These are phyloP conservation scores for Pseudogymnoascus sp. DNA, from an alignment of 2,329 filamentous ascomycete species.

Conservation along the genomic window DNA sequence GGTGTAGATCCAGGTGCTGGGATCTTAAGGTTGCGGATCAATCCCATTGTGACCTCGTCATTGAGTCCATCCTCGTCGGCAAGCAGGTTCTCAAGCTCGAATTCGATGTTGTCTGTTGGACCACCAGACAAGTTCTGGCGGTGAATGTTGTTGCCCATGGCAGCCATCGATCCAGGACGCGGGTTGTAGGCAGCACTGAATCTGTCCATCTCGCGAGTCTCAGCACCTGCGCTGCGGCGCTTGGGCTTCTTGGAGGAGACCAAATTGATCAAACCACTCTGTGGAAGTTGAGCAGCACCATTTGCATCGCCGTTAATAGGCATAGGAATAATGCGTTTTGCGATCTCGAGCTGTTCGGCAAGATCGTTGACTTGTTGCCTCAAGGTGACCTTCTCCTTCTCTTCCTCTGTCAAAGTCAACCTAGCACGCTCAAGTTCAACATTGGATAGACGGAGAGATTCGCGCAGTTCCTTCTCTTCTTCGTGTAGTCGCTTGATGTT, in stretches of 20 bases:
- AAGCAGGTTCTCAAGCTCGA: constrained; percentile 87
- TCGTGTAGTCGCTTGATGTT: constrained; percentile 94
- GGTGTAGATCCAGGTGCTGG: constrained; percentile 79
- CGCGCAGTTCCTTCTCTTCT: constrained; percentile 78
- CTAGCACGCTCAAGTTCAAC: constrained; percentile 74
- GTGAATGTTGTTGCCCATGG: constrained; percentile 55
- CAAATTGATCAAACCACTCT: constrained; percentile 84
- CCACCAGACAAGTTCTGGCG: constrained; percentile 67
- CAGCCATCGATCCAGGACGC: constrained; percentile 90
- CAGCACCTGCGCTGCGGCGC: constrained; percentile 81
- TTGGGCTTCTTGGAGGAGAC: constrained; percentile 97
- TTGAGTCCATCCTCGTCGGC: constrained; percentile 94
- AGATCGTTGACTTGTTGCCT: constrained; percentile 83
- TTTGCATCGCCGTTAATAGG: constrained; percentile 68
- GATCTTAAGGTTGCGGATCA: constrained; percentile 95
- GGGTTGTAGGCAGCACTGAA: constrained; percentile 92
- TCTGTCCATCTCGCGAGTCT: constrained; percentile 76
- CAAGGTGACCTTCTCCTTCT: constrained; percentile 77
- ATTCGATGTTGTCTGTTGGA: constrained; percentile 81
- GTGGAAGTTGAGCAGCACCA: constrained; percentile 49
- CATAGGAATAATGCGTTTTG: constrained; percentile 54
- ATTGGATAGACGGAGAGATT: constrained; percentile 71
- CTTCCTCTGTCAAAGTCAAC: constrained; percentile 65
- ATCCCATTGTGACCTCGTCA: constrained; percentile 90
- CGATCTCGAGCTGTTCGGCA: constrained; percentile 84